Base-by-base conservation (phyloP, 2,329 filamentous ascomycete species). In the Coniosporium tulheliwenetii region DNA sequence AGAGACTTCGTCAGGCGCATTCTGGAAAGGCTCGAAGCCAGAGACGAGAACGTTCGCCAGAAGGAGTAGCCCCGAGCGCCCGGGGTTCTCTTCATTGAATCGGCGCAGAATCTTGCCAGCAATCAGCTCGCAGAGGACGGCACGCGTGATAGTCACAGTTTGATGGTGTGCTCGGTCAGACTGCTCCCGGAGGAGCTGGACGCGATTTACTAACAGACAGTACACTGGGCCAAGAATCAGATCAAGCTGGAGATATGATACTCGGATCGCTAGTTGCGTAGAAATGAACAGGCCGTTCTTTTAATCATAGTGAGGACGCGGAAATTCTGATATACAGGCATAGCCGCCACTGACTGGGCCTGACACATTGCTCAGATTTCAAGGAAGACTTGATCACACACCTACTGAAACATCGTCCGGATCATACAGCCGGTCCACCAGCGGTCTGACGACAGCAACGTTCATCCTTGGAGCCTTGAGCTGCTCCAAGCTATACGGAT, bases 1-100 rank as follows among this genome's bases (percentile, higher is more conserved):
- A 31, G 74, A 68, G 34, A 87, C 70, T 41, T 81, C 71, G 1
- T 69, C 62, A 0, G 85, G 85, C 0, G 83, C 83, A 48, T 84
- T 84, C 59, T 91, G 84, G 50, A 91, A 91, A 1, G 85, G 84
- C 51, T 86, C 80, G 51, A 93, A 91, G 10, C 82, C 81, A 12
- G 83, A 81, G 10, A 93, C 81, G 14, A 91, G 71, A 30, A 91
- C 80, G 49, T 87, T 82, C 5, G 84, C 77, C 5, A 91, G 68
- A 15, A 85, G 65, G 4, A 91, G 65, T 10, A 91, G 68, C 1
- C 83, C 82, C 19, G 77, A 69, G 0, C 76, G 67, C 5, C 81
- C 82, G 10, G 77, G 73, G 43, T 83, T 77, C 49, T 86, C 79
- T 60, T 91, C 84, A 49, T 83, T 79, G 51, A 84, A 86, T 40